Base-by-base conservation (phyloP, 2,329 filamentous ascomycete species). In the Colletotrichum phormii region DNA sequence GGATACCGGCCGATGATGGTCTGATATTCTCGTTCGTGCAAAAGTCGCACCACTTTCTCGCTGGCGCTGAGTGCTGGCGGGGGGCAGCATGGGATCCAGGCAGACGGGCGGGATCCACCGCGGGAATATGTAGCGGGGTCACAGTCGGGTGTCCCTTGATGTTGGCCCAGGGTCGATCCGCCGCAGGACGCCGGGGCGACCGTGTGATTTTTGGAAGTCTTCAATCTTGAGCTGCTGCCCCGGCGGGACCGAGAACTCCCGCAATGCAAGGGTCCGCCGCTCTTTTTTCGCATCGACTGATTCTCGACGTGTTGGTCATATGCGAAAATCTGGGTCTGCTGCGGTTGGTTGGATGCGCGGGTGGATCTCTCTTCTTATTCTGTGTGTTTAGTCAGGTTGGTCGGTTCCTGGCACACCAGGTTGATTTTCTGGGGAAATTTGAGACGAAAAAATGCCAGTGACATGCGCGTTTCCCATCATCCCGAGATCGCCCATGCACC, bases 1-100 rank as follows among this genome's bases (percentile, higher is more conserved):
- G 46, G 53, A 42, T 15, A 53, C 61, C 66, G 49, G 51, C 63
- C 70, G 71, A 73, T 73, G 66, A 61, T 73, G 71, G 66, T 64
- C 71, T 73, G 71, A 73, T 73, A 31, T n/a, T 35, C 49, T 73
- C 42, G 49, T 55, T 8, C 5, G 51, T 55, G 49, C 26, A 22
- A 64, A 73, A 65, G 54, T 71, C 66, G 55, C 55, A 51, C 71
- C 66, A 73, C 69, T 35, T 15, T 22, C 22, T 18, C 8, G 24
- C 22, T 5, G 15, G 8, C 37, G 13, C 35, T 37, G 35, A 13
- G 62, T 18, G 12, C 22, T 4, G 53, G 5, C 35, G 4, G 26
- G 18, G 55, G 35, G 13, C 4, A 29, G 18, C 13, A 35, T 22
- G 26, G 18, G 46, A 60, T 18, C 37, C 60, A 42, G 57, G 18